Evolutionary conservation across 2,329 filamentous ascomycete genomes (phyloP).

Genomic region (Alternaria arbusti): DNA sequence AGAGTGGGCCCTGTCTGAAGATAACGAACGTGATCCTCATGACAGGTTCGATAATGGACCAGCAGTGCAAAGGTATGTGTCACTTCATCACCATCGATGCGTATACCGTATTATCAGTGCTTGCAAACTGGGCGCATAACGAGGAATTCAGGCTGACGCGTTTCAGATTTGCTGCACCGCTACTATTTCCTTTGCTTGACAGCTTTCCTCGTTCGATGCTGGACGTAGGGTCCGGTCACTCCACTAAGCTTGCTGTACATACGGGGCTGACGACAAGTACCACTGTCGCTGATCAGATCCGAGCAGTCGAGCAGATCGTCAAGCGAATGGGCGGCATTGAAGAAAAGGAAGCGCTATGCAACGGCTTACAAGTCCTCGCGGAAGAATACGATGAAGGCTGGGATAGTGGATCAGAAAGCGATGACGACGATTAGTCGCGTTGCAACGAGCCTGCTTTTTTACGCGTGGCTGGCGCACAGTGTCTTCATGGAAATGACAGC

Average conservation of each 20-base stretch:
- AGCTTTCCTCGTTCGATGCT: conserved; percentile 81
- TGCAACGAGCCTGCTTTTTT: not conserved
- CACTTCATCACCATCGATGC: not conserved
- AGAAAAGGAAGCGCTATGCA: conserved; percentile 82
- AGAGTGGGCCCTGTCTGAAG: conserved; percentile 41
- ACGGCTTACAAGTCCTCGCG: conserved; percentile 79
- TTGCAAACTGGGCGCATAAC: no score
- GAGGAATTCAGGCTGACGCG: conserved; percentile 16
- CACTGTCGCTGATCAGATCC: conserved; percentile 72
- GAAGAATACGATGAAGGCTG: conserved; percentile 91
- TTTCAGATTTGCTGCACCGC: conserved; percentile 57
- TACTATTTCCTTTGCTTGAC: conserved; percentile 78
- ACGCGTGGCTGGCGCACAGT: not conserved
- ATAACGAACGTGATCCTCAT: conserved; percentile 39
- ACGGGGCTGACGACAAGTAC: conserved; percentile 74
- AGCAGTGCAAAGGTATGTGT: conserved; percentile 45
- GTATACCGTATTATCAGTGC: not conserved
- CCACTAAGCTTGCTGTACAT: conserved; percentile 54
- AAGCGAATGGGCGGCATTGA: conserved; percentile 70
- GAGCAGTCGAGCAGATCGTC: conserved; percentile 68
- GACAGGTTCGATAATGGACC: conserved; percentile 47
- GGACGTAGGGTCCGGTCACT: conserved; percentile 50
- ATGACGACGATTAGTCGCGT: conserved; percentile 64
- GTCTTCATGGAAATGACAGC: not conserved
- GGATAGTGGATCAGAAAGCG: conserved; percentile 71